Base-by-base conservation (phyloP, 768 basidiomycete species). In the Daedaleopsis sinensis region DNA sequence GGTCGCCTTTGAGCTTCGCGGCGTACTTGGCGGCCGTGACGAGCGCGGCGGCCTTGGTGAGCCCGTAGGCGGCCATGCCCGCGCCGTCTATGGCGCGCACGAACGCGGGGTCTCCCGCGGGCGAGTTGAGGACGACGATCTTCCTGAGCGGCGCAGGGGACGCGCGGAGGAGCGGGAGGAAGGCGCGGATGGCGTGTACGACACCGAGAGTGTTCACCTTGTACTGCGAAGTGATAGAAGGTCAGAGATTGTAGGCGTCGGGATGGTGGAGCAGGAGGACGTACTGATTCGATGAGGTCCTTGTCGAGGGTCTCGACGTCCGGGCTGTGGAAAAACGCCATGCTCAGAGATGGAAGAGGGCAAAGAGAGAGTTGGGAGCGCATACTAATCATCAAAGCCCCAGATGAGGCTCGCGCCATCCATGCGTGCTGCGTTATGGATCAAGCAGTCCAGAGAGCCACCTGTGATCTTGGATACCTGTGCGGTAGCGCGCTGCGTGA, bases 121-220 rank as follows among this genome's bases (percentile, higher is more conserved):
- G 74, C 19, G 63, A 72, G 64, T 64, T 68, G 52, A 79, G 52
- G 0, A 71, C 67, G 55, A 77, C 65, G 49, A 79, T 72, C 55
- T 73, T 76, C 67, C 77, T 75, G 24, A 52, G 52, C 36, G 66
- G 24, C 27, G 55, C 51, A 36, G 66, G 19, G 9, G 74, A 72
- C 12, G 70, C 66, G 37, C 60, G 59, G 36, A 80, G 67, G 12
- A 80, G 69, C 2, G 79, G 78, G 8, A 80, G 70, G 70, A 80
- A 77, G 4, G 66, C 68, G 57, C 75, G 71, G 52, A 72, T 72
- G 16, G 73, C 72, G 62, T 71, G 69, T 32, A 78, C 64, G 18
- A 72, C 68, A 23, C 76, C 77, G 47, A 76, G 52, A 23, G 74
- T 71, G 65, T 80, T 80, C 32, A 71, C 66, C 18, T 71, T 65